These are phyloP conservation scores for Aspergillus novoparasiticus DNA, from an alignment of 2,329 filamentous ascomycete genomes.

Conservation along the genomic window DNA sequence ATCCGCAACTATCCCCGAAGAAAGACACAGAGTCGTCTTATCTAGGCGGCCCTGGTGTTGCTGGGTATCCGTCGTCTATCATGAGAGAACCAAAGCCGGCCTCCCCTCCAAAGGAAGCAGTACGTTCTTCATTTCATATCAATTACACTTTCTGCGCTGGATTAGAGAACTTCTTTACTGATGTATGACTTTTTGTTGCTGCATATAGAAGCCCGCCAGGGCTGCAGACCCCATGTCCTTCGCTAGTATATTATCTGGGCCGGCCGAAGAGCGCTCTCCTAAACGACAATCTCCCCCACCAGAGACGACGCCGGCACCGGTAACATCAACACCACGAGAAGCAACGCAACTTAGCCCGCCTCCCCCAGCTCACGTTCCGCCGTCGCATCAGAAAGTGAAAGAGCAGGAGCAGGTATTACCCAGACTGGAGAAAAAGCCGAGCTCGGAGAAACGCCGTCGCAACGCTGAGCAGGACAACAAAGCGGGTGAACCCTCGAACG, in stretches of 20 bases:
- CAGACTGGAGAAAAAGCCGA: slow-evolving; percentile 32
- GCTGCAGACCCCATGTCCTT: slow-evolving; percentile 91
- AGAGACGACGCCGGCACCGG: slow-evolving; percentile 22
- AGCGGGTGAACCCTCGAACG: slow-evolving; percentile 19
- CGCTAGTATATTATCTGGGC: slow-evolving; percentile 85
- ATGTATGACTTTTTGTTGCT: slow-evolving; percentile 4
- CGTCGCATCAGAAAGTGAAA: slow-evolving; percentile 22
- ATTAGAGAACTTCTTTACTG: background rate
- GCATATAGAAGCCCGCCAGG: slow-evolving; percentile 67
- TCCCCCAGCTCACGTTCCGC: slow-evolving; percentile 19
- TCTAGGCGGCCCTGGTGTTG: slow-evolving; percentile 31
- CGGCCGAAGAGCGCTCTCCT: slow-evolving; percentile 61
- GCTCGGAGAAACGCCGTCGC: slow-evolving; percentile 30
- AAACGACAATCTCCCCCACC: slow-evolving; percentile 53
- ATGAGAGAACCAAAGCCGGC: slow-evolving; percentile 34
- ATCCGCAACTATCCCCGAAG: slow-evolving; percentile 46
- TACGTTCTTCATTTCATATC: slow-evolving; percentile 34
- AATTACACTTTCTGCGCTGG: background rate
- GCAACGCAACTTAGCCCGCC: slow-evolving; percentile 22
- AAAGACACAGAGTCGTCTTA: slow-evolving; percentile 41
- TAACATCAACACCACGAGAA: slow-evolving; percentile 17
- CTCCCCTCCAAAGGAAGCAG: slow-evolving; percentile 45
- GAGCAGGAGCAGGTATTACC: slow-evolving; percentile 31
- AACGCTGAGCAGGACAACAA: slow-evolving; percentile 25
- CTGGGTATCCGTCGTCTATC: slow-evolving; percentile 35